Evolutionary conservation across 768 basidiomycete species (phyloP).

Genomic region (Hericium erinaceus): DNA sequence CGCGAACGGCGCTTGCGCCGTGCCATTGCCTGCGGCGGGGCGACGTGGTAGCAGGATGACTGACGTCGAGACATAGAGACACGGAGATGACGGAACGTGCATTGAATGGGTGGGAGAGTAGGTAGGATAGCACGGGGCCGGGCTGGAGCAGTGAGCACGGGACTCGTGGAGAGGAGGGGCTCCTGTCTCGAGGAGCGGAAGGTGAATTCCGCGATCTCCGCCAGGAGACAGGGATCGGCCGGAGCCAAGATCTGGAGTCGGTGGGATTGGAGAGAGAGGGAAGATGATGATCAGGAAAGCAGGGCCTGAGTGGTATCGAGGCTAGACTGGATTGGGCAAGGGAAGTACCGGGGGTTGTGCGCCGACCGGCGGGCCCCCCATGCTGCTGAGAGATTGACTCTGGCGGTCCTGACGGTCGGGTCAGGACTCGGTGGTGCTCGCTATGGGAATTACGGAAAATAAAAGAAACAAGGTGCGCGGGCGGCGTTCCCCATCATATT

Average conservation of each 20-base stretch:
- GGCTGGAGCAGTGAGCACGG: neutral
- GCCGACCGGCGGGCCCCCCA: conserved; percentile 12
- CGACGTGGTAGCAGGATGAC: no score
- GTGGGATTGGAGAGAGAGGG: neutral
- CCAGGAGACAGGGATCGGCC: neutral
- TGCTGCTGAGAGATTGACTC: conserved; percentile 12
- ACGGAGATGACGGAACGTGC: no score
- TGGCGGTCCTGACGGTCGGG: no score
- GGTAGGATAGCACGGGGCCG: neutral
- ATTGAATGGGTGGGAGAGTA: neutral
- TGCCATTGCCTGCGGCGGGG: no score
- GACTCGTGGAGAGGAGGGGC: neutral
- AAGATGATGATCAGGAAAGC: neutral
- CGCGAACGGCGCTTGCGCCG: no score
- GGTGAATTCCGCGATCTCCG: neutral
- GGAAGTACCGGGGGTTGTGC: conserved; percentile 15
- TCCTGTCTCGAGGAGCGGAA: neutral
- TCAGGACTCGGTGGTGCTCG: no score
- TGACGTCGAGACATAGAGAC: no score
- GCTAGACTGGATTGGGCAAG: conserved; percentile 14
- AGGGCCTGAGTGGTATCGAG: conserved; percentile 5
- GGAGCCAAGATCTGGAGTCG: neutral
- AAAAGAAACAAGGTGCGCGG: no score
- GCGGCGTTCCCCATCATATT: no score
- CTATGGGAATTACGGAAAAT: no score